These are phyloP conservation scores for Penicillium sp. DNA, from an alignment of 2,329 filamentous ascomycete species.

Conservation along the genomic window DNA sequence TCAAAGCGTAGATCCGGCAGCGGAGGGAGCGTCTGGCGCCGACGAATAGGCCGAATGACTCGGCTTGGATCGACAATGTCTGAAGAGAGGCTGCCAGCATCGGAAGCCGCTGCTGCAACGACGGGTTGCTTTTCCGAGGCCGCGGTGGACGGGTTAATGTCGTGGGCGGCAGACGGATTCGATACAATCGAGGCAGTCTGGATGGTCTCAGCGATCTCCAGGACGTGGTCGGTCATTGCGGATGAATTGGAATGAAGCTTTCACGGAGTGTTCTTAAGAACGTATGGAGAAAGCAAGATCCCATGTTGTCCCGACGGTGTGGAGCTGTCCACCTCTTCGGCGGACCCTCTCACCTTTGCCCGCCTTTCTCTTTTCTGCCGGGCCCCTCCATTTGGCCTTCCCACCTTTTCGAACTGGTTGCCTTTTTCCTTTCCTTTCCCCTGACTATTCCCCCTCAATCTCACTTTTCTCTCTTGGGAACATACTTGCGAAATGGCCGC, in stretches of 20 bases:
- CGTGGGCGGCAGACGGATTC: constrained; percentile 69
- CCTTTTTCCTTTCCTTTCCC: constrained; percentile 9
- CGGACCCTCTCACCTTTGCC: constrained; percentile 13
- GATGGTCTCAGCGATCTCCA: constrained; percentile 74
- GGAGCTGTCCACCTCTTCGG: background rate
- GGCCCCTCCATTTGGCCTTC: constrained; percentile 25
- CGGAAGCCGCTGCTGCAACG: constrained; percentile 48
- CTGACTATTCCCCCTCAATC: constrained; percentile 3
- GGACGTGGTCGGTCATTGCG: constrained; percentile 59
- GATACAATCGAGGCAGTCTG: constrained; percentile 78
- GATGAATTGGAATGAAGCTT: background rate
- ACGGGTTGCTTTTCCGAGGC: constrained; percentile 68
- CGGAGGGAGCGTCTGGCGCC: constrained; percentile 63
- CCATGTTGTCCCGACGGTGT: background rate
- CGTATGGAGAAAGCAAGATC: background rate
- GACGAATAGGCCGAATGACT: constrained; percentile 37
- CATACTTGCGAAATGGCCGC: constrained; percentile 63
- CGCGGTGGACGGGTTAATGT: constrained; percentile 78
- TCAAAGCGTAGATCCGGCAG: constrained; percentile 88
- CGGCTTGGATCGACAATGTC: constrained; percentile 47
- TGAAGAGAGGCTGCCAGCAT: constrained; percentile 50
- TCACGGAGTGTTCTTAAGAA: background rate
- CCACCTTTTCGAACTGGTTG: constrained; percentile 4
- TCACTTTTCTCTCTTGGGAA: constrained; percentile 8
- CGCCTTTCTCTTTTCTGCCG: constrained; percentile 23